phyloP scores from a whole-genome alignment of 2,329 filamentous ascomycete genomes.

The Botrytis elliptica region DNA sequence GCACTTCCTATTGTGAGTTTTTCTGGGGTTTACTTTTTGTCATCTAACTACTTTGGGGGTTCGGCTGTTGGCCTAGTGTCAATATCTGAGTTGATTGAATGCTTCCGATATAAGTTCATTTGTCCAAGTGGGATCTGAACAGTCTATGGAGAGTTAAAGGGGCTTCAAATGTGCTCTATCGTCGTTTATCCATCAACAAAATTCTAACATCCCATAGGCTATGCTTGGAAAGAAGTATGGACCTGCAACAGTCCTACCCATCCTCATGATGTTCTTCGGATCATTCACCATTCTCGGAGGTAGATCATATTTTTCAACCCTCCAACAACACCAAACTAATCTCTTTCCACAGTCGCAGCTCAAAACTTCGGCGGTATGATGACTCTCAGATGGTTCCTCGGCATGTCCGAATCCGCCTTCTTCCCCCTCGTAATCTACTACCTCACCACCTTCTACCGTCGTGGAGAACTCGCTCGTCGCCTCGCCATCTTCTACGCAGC shows the following conservation, averaged over 20 bases:
- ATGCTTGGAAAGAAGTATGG: slow-evolving; percentile 70
- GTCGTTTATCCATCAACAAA: background rate
- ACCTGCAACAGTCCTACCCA: slow-evolving; percentile 60
- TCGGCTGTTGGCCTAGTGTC: background rate
- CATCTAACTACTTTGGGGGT: background rate
- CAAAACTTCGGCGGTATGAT: slow-evolving; percentile 65
- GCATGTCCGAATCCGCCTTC: slow-evolving; percentile 62
- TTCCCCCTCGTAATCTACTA: slow-evolving; percentile 64
- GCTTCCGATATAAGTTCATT: background rate
- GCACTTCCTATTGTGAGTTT: slow-evolving; percentile 55
- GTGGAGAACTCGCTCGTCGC: slow-evolving; percentile 67
- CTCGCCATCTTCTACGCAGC: slow-evolving; percentile 66
- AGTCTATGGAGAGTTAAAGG: background rate
- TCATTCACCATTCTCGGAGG: slow-evolving; percentile 53
- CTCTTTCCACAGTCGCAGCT: slow-evolving; percentile 43
- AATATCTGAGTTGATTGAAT: background rate
- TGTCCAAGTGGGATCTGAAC: background rate
- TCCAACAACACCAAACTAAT: background rate
- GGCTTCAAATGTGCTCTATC: background rate
- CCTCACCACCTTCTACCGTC: slow-evolving; percentile 65
- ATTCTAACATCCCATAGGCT: slow-evolving; percentile 26
- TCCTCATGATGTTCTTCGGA: slow-evolving; percentile 69
- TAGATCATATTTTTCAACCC: background rate
- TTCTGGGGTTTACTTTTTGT: background rate
- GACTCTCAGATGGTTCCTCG: slow-evolving; percentile 67